Evolutionary conservation across 371 early-diverging fungal species (phyloP), one percentile per base, ranked within the genome.

Genomic region (Actinomortierella wolfii): DNA sequence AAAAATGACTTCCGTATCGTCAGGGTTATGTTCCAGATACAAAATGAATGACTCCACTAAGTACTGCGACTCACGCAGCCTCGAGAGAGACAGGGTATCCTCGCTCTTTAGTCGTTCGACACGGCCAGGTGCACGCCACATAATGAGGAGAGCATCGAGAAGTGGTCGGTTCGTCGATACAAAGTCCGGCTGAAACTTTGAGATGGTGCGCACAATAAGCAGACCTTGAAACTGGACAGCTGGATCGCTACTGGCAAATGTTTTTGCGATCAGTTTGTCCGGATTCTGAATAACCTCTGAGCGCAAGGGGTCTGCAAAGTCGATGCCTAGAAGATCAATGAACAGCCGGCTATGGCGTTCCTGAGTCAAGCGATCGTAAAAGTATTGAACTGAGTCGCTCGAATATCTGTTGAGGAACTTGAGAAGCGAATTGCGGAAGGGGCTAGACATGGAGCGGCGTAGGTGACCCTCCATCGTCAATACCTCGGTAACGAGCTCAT

Each of bases 351-450:
- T 76, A 59, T 78, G 76, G 18, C 76, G 75, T 8, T 81, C 76
- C 53, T 85, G 76, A 7, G 81, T 75, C 14, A 97, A 61, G 14
- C 86, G 83, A 41, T 93, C 87, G 23, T 91, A 83, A 68, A 99
- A 98, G 70, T 91, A 96, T 1, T 85, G 87, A 6, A 94, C 81
- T 0, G 97, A 80, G 46, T 98, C 97, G 0, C 85, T 58, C 1
- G 94, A 82, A 64, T 97, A 95, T 6, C 92, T 83, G 59, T 94
- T 95, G 51, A 98, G 60, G 76, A 92, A 99, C 70, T 89, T 89
- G 74, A 95, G 86, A 46, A 99, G 78, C 18, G 97, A 95, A 6
- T 83, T 76, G 34, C 98, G 81, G 83, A 99, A 98, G 0, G 99
- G 99, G 57, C 95, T 94, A 0, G 97, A 93, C 47, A 83, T 69